phyloP scores from a whole-genome alignment of 1,139 yeast genomes.

The Nakaseomyces nivariensis region DNA sequence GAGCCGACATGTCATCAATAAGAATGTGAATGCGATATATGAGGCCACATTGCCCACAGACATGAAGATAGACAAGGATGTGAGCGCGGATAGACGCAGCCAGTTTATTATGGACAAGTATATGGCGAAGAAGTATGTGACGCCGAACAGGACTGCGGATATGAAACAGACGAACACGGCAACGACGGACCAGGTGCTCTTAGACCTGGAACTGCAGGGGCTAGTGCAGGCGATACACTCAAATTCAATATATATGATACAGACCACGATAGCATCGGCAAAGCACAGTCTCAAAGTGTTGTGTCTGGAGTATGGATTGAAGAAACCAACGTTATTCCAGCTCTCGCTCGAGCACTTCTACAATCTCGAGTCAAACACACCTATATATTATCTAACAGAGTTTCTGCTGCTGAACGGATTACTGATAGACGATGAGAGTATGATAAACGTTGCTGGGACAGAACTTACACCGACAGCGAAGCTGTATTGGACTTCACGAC shows the following conservation, averaged over 20 bases:
- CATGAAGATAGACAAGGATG: slow-evolving; percentile 21
- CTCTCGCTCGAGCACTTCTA: slow-evolving; percentile 47
- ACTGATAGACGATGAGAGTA: slow-evolving; percentile 19
- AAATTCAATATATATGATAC: slow-evolving; percentile 39
- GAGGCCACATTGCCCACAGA: slow-evolving; percentile 35
- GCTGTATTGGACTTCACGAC: slow-evolving; percentile 43
- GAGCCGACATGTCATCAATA: slow-evolving; percentile 53
- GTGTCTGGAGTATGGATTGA: slow-evolving; percentile 9
- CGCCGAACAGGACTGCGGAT: slow-evolving; percentile 7
- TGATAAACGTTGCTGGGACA: slow-evolving; percentile 6
- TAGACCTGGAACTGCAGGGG: slow-evolving; percentile 6
- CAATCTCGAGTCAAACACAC: slow-evolving; percentile 18
- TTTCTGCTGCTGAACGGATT: slow-evolving; percentile 57
- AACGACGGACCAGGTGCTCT: background rate
- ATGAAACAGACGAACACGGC: background rate
- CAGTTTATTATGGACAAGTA: slow-evolving; percentile 46
- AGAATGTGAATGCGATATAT: slow-evolving; percentile 50
- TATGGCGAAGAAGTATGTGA: slow-evolving; percentile 33
- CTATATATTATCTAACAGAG: slow-evolving; percentile 64
- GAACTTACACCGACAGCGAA: slow-evolving; percentile 13
- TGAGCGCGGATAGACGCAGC: slow-evolving; percentile 32
- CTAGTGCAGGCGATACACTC: slow-evolving; percentile 39
- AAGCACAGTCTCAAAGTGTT: slow-evolving; percentile 32
- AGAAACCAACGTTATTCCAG: slow-evolving; percentile 43
- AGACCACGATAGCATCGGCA: slow-evolving; percentile 41